Evolutionary conservation across 2,329 filamentous ascomycete species (phyloP).

Genomic region (Trematosphaeria pertusa): DNA sequence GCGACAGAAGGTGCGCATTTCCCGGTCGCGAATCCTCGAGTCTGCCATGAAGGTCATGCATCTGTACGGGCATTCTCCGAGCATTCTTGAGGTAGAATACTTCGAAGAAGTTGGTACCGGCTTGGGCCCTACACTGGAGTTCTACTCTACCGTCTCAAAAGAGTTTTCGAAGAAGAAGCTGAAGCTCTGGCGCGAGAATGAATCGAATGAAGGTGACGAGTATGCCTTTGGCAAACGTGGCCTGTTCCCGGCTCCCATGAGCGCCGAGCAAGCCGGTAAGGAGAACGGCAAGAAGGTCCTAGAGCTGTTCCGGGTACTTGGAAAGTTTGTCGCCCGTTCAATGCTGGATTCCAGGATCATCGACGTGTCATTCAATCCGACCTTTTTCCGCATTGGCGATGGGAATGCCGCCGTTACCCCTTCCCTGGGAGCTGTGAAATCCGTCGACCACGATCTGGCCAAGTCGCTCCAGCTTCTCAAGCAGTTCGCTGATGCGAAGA

Average conservation of each 20-base stretch:
- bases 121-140: slow-evolving; percentile 92
- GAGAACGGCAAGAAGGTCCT: slow-evolving; percentile 88
- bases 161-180: slow-evolving; percentile 98
- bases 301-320: slow-evolving; percentile 88
- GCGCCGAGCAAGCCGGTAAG: slow-evolving; percentile 73
- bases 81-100: slow-evolving; percentile 95
- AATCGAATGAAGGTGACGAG: slow-evolving; percentile 73
- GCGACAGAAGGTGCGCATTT: slow-evolving; percentile 97
- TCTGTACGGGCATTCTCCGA: slow-evolving; percentile 94
- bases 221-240: slow-evolving; percentile 86
- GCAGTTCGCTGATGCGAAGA: slow-evolving; percentile 84
- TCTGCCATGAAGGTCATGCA: slow-evolving; percentile 99
- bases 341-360: slow-evolving; percentile 99
- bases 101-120: slow-evolving; percentile 98
- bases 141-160: slow-evolving; percentile 96
- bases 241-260: slow-evolving; percentile 91
- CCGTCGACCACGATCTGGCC: slow-evolving; percentile 85
- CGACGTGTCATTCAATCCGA: slow-evolving; percentile 95
- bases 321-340: slow-evolving; percentile 95
- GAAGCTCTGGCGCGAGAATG: slow-evolving; percentile 94
- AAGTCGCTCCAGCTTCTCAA: slow-evolving; percentile 86
- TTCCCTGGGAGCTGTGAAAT: slow-evolving; percentile 86
- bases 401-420: slow-evolving; percentile 72
- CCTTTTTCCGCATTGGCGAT: slow-evolving; percentile 94
- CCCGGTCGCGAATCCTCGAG: slow-evolving; percentile 90